These are phyloP conservation scores for Eutrema heterophyllum DNA, from an alignment of 345 rosid species.

Conservation along the genomic window DNA sequence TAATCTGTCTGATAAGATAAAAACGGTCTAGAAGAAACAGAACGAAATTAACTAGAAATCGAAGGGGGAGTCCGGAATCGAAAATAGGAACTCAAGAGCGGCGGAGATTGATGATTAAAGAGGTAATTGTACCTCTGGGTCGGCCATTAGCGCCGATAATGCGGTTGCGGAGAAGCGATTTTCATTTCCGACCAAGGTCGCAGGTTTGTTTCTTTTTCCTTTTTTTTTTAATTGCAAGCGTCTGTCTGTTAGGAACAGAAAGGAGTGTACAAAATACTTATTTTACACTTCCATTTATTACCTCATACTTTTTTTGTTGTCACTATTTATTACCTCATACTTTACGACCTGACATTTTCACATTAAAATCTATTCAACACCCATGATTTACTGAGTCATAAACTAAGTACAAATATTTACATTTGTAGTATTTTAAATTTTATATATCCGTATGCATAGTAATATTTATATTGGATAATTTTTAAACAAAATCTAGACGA, in stretches of 20 bases:
- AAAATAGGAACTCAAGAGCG: slow-evolving; percentile 2
- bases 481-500: too few species aligned
- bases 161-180: slow-evolving; percentile 32
- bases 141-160: slow-evolving; percentile 41
- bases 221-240: slow-evolving; percentile 30
- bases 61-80: background rate
- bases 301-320: too few species aligned
- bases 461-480: too few species aligned
- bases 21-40: background rate
- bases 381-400: too few species aligned
- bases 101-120: slow-evolving; percentile 9
- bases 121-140: slow-evolving; percentile 49
- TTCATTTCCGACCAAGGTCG: slow-evolving; percentile 40
- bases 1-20: background rate
- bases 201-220: slow-evolving; percentile 14
- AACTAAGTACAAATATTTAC: too few species aligned
- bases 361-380: too few species aligned
- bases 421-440: too few species aligned
- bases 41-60: slow-evolving; percentile 1
- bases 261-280: slow-evolving; percentile 11
- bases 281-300: too few species aligned
- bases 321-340: too few species aligned
- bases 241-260: slow-evolving; percentile 86
- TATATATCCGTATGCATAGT: too few species aligned
- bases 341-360: too few species aligned